These are phyloP conservation scores for Galeopsis tetrahit DNA, from an alignment of 257 asterid genomes.

Conservation along the genomic window DNA sequence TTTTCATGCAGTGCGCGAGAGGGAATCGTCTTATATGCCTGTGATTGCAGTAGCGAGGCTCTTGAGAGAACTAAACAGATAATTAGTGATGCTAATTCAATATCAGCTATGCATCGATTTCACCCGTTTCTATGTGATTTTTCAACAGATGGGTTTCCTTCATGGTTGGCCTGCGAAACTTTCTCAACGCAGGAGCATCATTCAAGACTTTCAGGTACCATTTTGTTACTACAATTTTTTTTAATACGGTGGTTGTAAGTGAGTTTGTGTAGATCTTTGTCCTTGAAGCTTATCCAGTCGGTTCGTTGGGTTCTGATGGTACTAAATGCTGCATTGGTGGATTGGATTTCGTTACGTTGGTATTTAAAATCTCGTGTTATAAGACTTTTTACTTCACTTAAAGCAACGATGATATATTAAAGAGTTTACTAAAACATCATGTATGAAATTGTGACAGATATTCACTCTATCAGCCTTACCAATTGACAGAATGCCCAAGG, in stretches of 20 bases:
- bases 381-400: neutral
- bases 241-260: neutral
- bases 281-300: constrained; percentile 41
- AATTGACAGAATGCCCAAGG: constrained; percentile 65
- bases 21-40: constrained; percentile 64
- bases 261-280: neutral
- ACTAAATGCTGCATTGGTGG: constrained; percentile 71
- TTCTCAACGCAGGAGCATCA: constrained; percentile 47
- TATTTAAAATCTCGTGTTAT: constrained; percentile 40
- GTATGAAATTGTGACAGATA: constrained; percentile 55
- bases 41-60: constrained; percentile 91
- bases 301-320: constrained; percentile 41
- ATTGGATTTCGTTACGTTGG: constrained; percentile 80
- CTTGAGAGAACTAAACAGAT: constrained; percentile 76
- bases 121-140: constrained; percentile 75
- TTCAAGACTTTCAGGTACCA: constrained; percentile 47
- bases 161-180: constrained; percentile 69
- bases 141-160: constrained; percentile 64
- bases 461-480: constrained; percentile 92
- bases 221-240: constrained; percentile 14
- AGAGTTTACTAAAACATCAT: constrained; percentile 32
- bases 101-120: constrained; percentile 53
- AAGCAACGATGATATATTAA: neutral
- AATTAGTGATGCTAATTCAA: constrained; percentile 51
- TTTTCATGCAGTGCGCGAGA: constrained; percentile 59